These are phyloP conservation scores for Chrysosporium keratinophilum DNA, from an alignment of 2,329 filamentous ascomycete genomes.

Conservation along the genomic window DNA sequence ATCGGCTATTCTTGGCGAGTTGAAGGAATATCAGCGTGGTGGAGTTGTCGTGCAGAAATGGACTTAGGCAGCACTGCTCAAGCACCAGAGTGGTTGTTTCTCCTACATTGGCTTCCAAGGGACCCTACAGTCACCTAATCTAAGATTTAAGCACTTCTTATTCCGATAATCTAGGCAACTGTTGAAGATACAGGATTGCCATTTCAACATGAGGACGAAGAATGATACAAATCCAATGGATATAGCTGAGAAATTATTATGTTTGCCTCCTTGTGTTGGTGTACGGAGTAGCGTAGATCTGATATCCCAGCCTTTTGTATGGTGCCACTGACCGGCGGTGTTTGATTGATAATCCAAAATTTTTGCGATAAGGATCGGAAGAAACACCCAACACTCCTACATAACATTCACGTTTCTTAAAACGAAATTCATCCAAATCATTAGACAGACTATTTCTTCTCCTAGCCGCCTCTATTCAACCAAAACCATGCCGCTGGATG, in stretches of 20 bases:
- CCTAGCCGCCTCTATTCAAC: background rate
- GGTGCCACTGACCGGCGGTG: background rate
- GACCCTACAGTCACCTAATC: no score
- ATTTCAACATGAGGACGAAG: no score
- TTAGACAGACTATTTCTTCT: background rate
- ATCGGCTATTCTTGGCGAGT: conserved; percentile 35
- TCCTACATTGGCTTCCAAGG: no score
- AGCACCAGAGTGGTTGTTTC: no score
- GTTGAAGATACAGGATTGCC: no score
- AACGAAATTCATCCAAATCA: background rate
- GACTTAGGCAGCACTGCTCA: conserved; percentile 16
- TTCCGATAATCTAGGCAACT: no score
- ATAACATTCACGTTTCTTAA: no score
- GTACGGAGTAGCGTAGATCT: no score
- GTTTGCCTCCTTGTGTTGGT: no score
- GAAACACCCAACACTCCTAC: background rate
- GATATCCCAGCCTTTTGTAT: background rate
- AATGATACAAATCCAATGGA: no score
- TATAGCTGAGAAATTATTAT: no score
- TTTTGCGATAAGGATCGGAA: background rate
- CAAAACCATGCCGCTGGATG: conserved; percentile 32
- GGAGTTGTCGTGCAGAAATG: conserved; percentile 44
- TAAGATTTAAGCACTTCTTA: no score
- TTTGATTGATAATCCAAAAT: conserved; percentile 11
- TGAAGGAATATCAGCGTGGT: conserved; percentile 42